Evolutionary conservation across 2,329 filamentous ascomycete species (phyloP), one percentile per base, ranked within the genome.

Genomic region (Ceratocystis lukuohia): DNA sequence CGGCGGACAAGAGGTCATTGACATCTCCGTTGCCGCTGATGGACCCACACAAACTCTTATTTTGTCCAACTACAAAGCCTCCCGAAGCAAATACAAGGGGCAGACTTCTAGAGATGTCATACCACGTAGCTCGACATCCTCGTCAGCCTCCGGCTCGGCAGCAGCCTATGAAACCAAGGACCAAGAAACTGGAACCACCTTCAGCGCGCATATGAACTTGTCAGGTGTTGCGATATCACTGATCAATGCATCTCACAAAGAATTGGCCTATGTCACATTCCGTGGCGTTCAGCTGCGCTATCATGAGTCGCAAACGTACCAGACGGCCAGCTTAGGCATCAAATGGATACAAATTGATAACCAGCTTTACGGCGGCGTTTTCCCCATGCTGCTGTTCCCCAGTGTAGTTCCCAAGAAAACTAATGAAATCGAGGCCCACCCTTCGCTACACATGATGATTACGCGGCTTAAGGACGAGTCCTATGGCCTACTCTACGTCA

Each of bases 291-390:
- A 94, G 71, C 77, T 99, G 69, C 91, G 92, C 69, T 96, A 94
- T 75, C 91, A 86, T 66, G 94, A 99, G 72, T 97, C 94, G n/a
- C 84, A 86, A 20, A 79, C 96, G 17, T 96, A 96, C 73, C 94
- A 99, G 76, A 97, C 91, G 0, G 77, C 96, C 69, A 93, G 90
- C 61, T 80, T 94, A 63, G 89, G 91, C 0, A 88, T 97, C 74
- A 97, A 99, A 75, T 99, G 95, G 95, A 94, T 99, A 33, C 94
- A 99, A 76, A 89, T 99, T 71, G 94, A 99, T 76, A 99, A 99
- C 71, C 94, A 99, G 75, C 84, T 99, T 15, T 99, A 99, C 72
- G 95, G 95, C 33, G 94, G 95, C 30, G 92, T 99, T 71, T 99
- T 99, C 80, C 94, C 94, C 0, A 96, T 99, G 77, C 85, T 99